phyloP scores from a whole-genome alignment of 352 stramenopile species.

The Globisporangium cylindrosporum region DNA sequence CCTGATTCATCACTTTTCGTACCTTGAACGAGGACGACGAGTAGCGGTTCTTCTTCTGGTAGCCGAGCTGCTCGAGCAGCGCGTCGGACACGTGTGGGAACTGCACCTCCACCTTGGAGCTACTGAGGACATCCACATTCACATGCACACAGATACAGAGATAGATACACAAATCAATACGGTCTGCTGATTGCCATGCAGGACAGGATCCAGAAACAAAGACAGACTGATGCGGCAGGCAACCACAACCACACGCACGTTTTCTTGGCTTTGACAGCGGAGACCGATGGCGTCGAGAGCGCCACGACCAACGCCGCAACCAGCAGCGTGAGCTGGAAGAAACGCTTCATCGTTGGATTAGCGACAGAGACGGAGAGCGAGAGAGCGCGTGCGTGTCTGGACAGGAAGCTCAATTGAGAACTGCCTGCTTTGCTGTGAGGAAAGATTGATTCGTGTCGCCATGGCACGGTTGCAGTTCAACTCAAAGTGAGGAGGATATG shows the following conservation, averaged over 20 bases:
- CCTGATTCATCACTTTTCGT: not conserved
- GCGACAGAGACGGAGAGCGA: not conserved
- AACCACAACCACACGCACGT: constrained; percentile 27
- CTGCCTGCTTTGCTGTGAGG: not conserved
- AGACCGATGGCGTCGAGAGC: constrained; percentile 10
- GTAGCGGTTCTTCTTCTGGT: constrained; percentile 82
- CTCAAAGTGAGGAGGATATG: not conserved
- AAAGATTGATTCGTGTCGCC: constrained; percentile 12
- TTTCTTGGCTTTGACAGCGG: constrained; percentile 38
- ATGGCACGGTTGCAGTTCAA: constrained; percentile 8
- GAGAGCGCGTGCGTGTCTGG: not conserved
- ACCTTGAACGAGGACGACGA: constrained; percentile 69
- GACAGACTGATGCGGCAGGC: not conserved
- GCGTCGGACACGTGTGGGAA: constrained; percentile 76
- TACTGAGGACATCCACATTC: not conserved
- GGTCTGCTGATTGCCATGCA: not conserved
- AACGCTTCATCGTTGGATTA: constrained; percentile 1
- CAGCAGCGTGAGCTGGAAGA: constrained; percentile 29
- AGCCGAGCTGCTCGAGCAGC: constrained; percentile 70
- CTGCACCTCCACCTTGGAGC: constrained; percentile 61
- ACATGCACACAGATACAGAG: not conserved
- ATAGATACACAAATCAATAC: not conserved
- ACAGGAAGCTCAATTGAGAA: constrained; percentile 3
- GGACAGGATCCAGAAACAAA: not conserved
- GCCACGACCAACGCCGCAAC: constrained; percentile 31